Conservation (phyloP, 2,329 filamentous ascomycete genomes). For the Calonectria henricotiae region DNA sequence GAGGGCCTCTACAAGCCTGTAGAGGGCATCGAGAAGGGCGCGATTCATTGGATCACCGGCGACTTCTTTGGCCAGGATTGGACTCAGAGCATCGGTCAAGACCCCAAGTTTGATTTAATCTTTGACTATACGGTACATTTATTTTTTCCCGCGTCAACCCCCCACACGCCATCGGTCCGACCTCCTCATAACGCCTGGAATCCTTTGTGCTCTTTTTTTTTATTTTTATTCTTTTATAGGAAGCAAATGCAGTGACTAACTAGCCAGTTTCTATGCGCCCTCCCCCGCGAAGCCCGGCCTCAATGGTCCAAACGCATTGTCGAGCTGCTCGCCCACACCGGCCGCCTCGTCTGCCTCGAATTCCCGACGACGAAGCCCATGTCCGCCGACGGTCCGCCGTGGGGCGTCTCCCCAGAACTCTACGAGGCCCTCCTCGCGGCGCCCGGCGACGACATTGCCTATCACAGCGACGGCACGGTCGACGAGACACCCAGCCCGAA, state of each 20-base stretch:
- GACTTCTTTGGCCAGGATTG: constrained; percentile 80
- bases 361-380: constrained; percentile 83
- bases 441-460: constrained; percentile 79
- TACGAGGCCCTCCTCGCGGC: constrained; percentile 81
- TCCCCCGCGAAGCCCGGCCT: constrained; percentile 69
- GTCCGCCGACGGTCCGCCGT: constrained; percentile 79
- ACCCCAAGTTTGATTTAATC: constrained; percentile 75
- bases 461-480: constrained; percentile 66
- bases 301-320: constrained; percentile 70
- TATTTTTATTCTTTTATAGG: too few species aligned
- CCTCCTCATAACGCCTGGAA: constrained; percentile 7
- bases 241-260: constrained; percentile 39
- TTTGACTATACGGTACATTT: constrained; percentile 74
- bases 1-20: constrained; percentile 62
- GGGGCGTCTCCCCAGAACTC: constrained; percentile 77
- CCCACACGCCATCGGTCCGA: constrained; percentile 19
- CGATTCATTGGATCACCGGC: constrained; percentile 71
- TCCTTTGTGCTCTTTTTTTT: constrained; percentile 14
- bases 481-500: constrained; percentile 60
- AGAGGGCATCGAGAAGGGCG: constrained; percentile 64
- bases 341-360: constrained; percentile 78
- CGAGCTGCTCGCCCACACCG: constrained; percentile 66
- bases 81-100: constrained; percentile 61
- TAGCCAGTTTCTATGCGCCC: constrained; percentile 74
- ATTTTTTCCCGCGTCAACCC: constrained; percentile 19